phyloP scores from a whole-genome alignment of 805 yeast species.

The Saccharomycopsis sp. region DNA sequence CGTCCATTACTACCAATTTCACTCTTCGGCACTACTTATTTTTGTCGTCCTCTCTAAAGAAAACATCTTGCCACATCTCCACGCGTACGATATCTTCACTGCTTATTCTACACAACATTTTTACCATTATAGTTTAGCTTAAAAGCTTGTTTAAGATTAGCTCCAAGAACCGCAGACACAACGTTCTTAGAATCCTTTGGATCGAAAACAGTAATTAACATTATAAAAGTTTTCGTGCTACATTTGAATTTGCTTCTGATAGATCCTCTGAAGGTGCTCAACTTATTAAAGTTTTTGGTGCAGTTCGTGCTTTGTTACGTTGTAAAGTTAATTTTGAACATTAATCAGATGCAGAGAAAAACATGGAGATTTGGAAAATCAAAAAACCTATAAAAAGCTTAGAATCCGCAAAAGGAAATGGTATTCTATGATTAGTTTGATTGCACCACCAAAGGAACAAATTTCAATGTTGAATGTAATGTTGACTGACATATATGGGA shows the following conservation, averaged over 20 bases:
- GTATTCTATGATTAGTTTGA: constrained; percentile 96
- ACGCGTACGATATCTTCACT: too few relatives aligned
- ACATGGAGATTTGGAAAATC: constrained; percentile 98
- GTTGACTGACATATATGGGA: constrained; percentile 97
- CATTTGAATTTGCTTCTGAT: constrained; percentile 92
- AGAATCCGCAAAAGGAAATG: constrained; percentile 93
- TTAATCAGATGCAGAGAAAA: constrained; percentile 87
- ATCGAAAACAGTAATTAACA: constrained; percentile 80
- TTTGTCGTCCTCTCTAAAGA: too few relatives aligned
- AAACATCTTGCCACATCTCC: too few relatives aligned
- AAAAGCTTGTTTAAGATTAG: constrained; percentile 66
- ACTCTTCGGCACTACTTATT: too few relatives aligned
- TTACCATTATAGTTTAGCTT: too few relatives aligned
- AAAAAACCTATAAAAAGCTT: constrained; percentile 85
- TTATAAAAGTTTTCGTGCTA: constrained; percentile 88
- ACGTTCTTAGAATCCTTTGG: constrained; percentile 66
- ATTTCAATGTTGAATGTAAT: constrained; percentile 79
- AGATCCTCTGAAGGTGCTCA: constrained; percentile 97
- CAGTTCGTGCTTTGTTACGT: constrained; percentile 92
- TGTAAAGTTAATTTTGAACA: too few relatives aligned
- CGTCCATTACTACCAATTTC: too few relatives aligned
- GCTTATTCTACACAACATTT: too few relatives aligned
- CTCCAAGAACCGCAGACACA: constrained; percentile 60
- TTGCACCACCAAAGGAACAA: constrained; percentile 94
- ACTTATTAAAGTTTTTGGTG: constrained; percentile 96